phyloP scores from a whole-genome alignment of 495 filamentous ascomycete species.

The Penicillium malachiteum region DNA sequence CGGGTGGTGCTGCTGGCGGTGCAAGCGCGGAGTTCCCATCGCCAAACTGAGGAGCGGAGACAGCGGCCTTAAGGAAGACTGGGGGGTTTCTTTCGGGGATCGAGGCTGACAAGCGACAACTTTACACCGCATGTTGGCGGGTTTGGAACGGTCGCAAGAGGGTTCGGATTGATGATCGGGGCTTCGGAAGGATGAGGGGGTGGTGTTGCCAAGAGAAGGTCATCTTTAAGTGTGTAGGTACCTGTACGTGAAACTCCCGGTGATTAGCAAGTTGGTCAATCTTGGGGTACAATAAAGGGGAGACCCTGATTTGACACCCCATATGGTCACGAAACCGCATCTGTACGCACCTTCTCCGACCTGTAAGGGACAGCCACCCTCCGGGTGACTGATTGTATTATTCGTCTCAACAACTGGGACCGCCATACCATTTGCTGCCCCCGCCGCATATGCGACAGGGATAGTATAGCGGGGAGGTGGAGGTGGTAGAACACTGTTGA shows the following conservation, averaged over 20 bases:
- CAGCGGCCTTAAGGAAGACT: slow-evolving; percentile 41
- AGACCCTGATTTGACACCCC: neutral
- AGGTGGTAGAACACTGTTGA: slow-evolving; percentile 71
- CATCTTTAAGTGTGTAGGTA: slow-evolving; percentile 84
- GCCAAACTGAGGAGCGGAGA: slow-evolving; percentile 72
- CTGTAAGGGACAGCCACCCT: slow-evolving; percentile 68
- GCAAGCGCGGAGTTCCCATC: slow-evolving; percentile 76
- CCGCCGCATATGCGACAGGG: slow-evolving; percentile 62
- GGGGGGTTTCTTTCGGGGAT: slow-evolving; percentile 57
- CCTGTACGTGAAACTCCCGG: slow-evolving; percentile 47
- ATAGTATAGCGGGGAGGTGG: slow-evolving; percentile 81
- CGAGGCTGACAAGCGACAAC: slow-evolving; percentile 71
- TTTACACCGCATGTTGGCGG: slow-evolving; percentile 86
- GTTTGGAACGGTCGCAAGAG: slow-evolving; percentile 76
- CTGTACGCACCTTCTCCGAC: slow-evolving; percentile 77
- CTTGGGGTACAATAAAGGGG: neutral
- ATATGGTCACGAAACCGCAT: neutral
- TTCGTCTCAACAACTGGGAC: slow-evolving; percentile 85
- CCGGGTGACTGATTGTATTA: slow-evolving; percentile 78
- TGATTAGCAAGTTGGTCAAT: slow-evolving; percentile 15
- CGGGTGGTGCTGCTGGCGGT: slow-evolving; percentile 28
- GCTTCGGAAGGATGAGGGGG: slow-evolving; percentile 94
- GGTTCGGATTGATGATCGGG: slow-evolving; percentile 80
- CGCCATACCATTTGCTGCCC: slow-evolving; percentile 60
- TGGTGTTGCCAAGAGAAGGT: slow-evolving; percentile 88